Evolutionary conservation across 1,284 basidiomycete genomes (phyloP).

Genomic region (Puccinia polysora): DNA sequence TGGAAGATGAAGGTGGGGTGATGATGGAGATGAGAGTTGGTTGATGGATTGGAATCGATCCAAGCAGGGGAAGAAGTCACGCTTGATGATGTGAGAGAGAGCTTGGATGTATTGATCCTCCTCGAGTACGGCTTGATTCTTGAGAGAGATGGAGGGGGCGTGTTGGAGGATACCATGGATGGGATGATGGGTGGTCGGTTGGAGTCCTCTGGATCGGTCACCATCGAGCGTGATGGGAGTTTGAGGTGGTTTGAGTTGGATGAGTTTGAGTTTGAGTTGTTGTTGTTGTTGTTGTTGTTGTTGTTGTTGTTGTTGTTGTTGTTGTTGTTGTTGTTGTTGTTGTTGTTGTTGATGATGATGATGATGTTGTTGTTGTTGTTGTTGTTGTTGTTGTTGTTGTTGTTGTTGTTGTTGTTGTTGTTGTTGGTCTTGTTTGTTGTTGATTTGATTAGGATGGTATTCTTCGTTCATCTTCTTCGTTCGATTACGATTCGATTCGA

Average conservation of each 20-base stretch:
- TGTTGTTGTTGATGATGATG: too few relatives aligned
- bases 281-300: neutral
- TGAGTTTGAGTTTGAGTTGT: conserved; percentile 4
- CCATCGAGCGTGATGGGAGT: conserved; percentile 12
- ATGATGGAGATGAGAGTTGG: neutral
- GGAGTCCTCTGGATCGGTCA: conserved; percentile 19
- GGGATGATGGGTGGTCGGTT: conserved; percentile 37
- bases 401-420: too few relatives aligned
- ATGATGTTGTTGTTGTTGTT: too few relatives aligned
- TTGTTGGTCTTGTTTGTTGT: too few relatives aligned
- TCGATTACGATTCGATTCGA: too few relatives aligned
- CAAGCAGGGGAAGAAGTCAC: conserved; percentile 94
- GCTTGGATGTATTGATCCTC: conserved; percentile 92
- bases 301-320: neutral
- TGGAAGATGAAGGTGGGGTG: neutral
- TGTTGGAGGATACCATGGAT: conserved; percentile 25
- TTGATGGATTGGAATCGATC: conserved; percentile 66
- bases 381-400: too few relatives aligned
- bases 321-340: neutral
- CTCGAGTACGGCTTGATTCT: conserved; percentile 50
- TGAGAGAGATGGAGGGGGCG: conserved; percentile 44
- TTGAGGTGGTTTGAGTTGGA: conserved; percentile 20
- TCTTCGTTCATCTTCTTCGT: too few relatives aligned
- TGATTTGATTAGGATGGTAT: too few relatives aligned
- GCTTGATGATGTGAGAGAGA: conserved; percentile 86